These are phyloP conservation scores for Ziziphus jujuba DNA, from an alignment of 306 rosid species.

Conservation along the genomic window DNA sequence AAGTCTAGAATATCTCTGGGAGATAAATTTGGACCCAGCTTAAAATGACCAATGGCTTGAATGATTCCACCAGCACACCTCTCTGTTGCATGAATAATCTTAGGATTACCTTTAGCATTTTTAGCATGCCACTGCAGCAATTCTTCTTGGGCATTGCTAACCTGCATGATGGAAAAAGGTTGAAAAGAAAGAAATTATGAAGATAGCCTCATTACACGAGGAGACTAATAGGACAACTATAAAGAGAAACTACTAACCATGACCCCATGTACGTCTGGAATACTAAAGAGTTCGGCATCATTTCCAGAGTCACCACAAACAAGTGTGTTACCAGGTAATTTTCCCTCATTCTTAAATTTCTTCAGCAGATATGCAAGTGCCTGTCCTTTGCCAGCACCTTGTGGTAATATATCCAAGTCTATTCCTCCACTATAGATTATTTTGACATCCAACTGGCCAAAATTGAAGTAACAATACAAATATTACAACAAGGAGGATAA, in stretches of 20 bases:
- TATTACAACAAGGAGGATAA: conserved; percentile 13
- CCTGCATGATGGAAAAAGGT: conserved; percentile 49
- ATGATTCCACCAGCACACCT: conserved; percentile 95
- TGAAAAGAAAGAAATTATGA: conserved; percentile 12
- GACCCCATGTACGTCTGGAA: conserved; percentile 87
- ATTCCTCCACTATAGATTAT: conserved; percentile 95
- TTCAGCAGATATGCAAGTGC: conserved; percentile 92
- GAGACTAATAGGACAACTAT: conserved; percentile 1
- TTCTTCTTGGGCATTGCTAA: conserved; percentile 98
- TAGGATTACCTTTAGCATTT: conserved; percentile 79
- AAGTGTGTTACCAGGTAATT: conserved; percentile 70
- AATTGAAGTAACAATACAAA: conserved; percentile 23
- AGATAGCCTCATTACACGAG: conserved; percentile 12
- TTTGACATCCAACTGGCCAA: conserved; percentile 84
- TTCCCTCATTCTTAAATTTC: conserved; percentile 71
- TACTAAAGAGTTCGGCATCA: conserved; percentile 94
- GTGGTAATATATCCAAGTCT: conserved; percentile 87
- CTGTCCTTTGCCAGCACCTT: conserved; percentile 99
- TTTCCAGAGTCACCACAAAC: conserved; percentile 99
- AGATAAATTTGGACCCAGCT: conserved; percentile 63
- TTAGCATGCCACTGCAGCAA: conserved; percentile 82
- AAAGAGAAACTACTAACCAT: conserved; percentile 67
- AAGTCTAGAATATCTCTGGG: conserved; percentile 71
- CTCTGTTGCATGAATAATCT: conserved; percentile 87
- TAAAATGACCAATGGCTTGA: conserved; percentile 88